Conservation (phyloP, 2,329 filamentous ascomycete genomes). For the Chaetomiaceae sp. region DNA sequence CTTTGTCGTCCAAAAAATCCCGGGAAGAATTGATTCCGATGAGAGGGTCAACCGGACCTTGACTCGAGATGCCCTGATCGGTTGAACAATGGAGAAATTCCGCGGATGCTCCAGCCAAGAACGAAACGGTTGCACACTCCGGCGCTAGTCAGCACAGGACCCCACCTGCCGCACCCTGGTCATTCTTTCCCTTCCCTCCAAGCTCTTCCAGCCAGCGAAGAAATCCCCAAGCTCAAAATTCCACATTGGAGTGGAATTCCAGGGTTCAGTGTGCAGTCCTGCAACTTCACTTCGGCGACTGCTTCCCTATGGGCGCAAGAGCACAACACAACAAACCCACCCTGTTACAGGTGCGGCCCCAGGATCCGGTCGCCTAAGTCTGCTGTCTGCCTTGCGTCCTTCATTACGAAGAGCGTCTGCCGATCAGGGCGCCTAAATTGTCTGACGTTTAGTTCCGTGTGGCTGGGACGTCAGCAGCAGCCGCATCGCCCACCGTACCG, state of each 20-base stretch:
- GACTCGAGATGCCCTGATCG: background rate
- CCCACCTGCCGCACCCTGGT: background rate
- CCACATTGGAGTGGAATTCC: too few species aligned
- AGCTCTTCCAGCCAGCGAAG: background rate
- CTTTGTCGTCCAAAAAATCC: too few species aligned
- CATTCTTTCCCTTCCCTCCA: background rate
- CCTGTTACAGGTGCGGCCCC: too few species aligned
- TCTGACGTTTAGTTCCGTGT: conserved; percentile 3
- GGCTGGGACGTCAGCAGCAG: conserved; percentile 12
- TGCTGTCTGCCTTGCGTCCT: background rate
- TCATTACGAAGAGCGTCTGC: background rate
- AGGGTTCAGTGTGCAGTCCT: too few species aligned
- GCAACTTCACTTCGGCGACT: too few species aligned
- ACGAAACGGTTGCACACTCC: background rate
- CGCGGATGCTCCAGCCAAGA: too few species aligned
- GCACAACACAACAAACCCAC: too few species aligned
- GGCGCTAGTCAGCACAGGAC: background rate
- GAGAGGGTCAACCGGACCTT: too few species aligned
- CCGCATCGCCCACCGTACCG: background rate
- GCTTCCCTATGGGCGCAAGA: too few species aligned
- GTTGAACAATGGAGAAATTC: background rate
- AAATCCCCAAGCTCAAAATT: too few species aligned
- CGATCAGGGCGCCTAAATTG: conserved; percentile 2
- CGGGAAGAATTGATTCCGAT: too few species aligned
- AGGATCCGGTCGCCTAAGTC: too few species aligned